Conservation (phyloP, 768 basidiomycete genomes). For the Suillus luteus region DNA sequence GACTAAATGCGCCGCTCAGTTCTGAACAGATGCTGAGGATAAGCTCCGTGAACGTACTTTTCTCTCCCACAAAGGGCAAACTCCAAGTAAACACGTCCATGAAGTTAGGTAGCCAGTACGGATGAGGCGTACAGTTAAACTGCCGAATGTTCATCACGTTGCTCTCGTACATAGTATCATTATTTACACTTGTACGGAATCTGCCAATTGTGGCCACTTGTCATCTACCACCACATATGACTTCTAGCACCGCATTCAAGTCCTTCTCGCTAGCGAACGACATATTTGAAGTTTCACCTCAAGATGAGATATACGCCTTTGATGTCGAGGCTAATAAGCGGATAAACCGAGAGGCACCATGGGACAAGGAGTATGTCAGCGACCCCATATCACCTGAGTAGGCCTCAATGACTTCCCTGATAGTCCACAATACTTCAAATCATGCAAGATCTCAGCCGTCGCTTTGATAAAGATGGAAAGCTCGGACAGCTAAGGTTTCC, state of each 20-base stretch:
- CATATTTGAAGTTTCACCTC: conserved; percentile 65
- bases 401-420: neutral
- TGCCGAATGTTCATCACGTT: conserved; percentile 99
- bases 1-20: conserved; percentile 52
- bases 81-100: conserved; percentile 99
- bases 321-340: conserved; percentile 67
- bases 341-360: conserved; percentile 72
- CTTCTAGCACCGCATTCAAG: conserved; percentile 64
- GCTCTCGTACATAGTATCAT: conserved; percentile 60
- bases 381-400: conserved; percentile 11
- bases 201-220: conserved; percentile 4
- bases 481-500: conserved; percentile 1
- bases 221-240: conserved; percentile 21
- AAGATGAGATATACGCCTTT: conserved; percentile 80
- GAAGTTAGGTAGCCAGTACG: conserved; percentile 98
- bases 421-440: conserved; percentile 81
- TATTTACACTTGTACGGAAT: neutral
- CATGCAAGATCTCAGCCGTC: conserved; percentile 93
- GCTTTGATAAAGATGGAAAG: conserved; percentile 93
- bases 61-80: conserved; percentile 96
- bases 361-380: conserved; percentile 78
- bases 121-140: conserved; percentile 95
- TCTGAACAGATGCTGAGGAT: neutral
- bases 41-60: conserved; percentile 58
- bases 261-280: conserved; percentile 75